phyloP scores from a whole-genome alignment of 2,329 filamentous ascomycete genomes.

The Aspergillus melleus region DNA sequence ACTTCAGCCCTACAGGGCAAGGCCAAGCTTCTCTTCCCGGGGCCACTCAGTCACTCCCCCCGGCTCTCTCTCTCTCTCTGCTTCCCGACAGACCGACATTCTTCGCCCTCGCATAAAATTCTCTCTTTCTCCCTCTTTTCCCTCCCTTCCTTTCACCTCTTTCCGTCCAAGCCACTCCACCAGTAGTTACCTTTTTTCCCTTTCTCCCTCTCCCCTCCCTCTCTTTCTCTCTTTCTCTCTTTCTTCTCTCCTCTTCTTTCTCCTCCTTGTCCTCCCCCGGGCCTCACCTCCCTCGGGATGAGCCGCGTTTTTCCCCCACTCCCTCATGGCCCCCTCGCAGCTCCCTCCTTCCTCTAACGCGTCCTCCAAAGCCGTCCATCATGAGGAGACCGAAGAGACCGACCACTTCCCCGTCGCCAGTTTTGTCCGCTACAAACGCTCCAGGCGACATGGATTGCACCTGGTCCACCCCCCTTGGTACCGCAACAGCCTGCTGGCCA shows the following conservation, averaged over 20 bases:
- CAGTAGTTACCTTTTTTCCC: not conserved
- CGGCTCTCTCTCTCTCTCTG: no score
- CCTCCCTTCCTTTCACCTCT: not conserved
- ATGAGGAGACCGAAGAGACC: constrained; percentile 4
- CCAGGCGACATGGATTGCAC: constrained; percentile 2
- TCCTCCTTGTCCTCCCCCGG: not conserved
- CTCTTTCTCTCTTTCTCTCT: not conserved
- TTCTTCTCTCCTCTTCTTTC: not conserved
- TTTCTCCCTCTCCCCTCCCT: not conserved
- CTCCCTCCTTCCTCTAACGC: constrained; percentile 2
- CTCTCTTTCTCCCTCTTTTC: not conserved
- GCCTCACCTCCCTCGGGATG: not conserved
- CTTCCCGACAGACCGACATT: not conserved
- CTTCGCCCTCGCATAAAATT: not conserved
- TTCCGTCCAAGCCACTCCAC: not conserved
- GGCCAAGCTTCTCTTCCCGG: constrained; percentile 5
- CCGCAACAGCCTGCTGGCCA: constrained; percentile 36
- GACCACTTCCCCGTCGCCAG: constrained; percentile 13
- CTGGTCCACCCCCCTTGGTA: constrained; percentile 32
- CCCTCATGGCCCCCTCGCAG: constrained; percentile 19
- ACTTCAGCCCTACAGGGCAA: constrained; percentile 21
- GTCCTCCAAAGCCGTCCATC: not conserved
- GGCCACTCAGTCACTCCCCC: not conserved
- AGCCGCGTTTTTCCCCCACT: constrained; percentile 11
- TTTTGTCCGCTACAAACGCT: constrained; percentile 16